Evolutionary conservation across 2,329 filamentous ascomycete genomes (phyloP).

Genomic region (Elsinoe fawcettii): DNA sequence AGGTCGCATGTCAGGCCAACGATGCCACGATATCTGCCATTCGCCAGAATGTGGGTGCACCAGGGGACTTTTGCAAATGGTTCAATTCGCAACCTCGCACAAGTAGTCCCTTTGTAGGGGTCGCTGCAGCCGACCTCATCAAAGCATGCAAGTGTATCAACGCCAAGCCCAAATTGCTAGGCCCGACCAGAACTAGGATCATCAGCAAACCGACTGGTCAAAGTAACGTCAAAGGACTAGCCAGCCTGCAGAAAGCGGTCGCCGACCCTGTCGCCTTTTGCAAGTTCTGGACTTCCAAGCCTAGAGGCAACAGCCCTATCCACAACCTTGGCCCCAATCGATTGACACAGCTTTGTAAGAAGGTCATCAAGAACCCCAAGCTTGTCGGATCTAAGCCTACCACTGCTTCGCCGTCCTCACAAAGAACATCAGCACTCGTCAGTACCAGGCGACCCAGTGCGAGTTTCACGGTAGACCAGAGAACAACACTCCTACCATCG

Average conservation of each 20-base stretch:
- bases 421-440: not conserved
- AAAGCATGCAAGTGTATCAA: constrained; percentile 11
- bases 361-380: not conserved
- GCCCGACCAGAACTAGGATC: not conserved
- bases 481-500: not conserved
- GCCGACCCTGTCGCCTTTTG: constrained; percentile 16
- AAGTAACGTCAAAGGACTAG: not conserved
- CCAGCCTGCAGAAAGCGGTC: constrained; percentile 3
- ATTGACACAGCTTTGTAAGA: constrained; percentile 7
- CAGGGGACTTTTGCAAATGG: constrained; percentile 1
- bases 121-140: not conserved
- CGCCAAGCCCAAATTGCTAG: not conserved
- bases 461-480: not conserved
- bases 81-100: not conserved
- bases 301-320: constrained; percentile 1
- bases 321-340: not conserved
- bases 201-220: constrained; percentile 8
- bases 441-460: not conserved
- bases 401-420: not conserved
- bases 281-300: constrained; percentile 10
- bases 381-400: not conserved
- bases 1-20: not conserved
- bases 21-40: not conserved
- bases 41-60: not conserved
- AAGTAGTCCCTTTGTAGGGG: constrained; percentile 8